These are phyloP conservation scores for Tolypocladium album DNA, from an alignment of 2,329 filamentous ascomycete species.

Conservation along the genomic window DNA sequence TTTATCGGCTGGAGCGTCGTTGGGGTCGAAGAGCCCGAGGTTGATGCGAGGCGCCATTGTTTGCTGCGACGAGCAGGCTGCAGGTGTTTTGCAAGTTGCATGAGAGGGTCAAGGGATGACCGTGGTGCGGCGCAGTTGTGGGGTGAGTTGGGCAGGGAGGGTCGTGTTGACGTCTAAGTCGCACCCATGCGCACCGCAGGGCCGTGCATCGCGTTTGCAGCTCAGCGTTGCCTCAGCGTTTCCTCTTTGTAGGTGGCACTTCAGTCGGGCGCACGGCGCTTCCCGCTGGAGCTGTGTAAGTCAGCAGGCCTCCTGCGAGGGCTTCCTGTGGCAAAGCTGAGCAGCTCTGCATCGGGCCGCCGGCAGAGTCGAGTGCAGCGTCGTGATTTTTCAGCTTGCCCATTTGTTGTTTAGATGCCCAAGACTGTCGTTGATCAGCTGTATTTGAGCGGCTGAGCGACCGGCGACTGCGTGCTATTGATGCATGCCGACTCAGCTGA, in stretches of 20 bases:
- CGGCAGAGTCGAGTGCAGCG: not conserved
- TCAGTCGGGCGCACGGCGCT: not conserved
- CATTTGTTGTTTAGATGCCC: not conserved
- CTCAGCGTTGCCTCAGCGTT: not conserved
- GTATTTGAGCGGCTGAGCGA: not conserved
- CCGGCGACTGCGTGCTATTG: not conserved
- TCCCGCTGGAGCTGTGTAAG: not conserved
- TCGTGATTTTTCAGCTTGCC: not conserved
- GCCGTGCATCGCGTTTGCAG: not conserved
- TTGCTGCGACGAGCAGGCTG: not conserved
- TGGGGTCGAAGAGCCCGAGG: not conserved
- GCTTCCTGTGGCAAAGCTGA: not conserved
- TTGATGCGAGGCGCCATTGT: not conserved
- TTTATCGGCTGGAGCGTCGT: not conserved
- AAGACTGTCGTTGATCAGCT: not conserved
- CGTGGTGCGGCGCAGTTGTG: not conserved
- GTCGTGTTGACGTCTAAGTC: not conserved
- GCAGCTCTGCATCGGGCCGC: not conserved
- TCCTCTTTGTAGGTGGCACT: not conserved
- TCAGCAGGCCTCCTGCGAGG: not conserved
- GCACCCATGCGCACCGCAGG: not conserved
- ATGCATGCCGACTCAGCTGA: not conserved
- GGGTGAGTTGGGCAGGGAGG: not conserved
- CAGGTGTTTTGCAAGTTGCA: not conserved
- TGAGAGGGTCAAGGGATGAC: not conserved